phyloP scores from a whole-genome alignment of 305 asterid genomes.

The Solanum hybrid region DNA sequence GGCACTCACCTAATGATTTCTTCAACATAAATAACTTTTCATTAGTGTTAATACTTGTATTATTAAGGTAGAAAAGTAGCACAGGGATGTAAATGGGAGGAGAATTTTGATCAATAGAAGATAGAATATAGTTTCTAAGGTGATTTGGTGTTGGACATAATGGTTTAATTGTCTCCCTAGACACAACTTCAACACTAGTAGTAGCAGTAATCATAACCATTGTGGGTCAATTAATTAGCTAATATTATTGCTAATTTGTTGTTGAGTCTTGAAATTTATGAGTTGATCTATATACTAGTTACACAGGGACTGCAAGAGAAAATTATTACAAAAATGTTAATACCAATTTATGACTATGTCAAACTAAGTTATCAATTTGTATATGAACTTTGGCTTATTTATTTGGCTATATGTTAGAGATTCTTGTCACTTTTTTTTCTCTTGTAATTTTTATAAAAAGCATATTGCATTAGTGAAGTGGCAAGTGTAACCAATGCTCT shows the following conservation, averaged over 20 bases:
- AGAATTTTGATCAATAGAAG: not conserved
- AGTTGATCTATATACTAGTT: not conserved
- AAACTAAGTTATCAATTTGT: not conserved
- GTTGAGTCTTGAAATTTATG: not conserved
- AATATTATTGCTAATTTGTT: not conserved
- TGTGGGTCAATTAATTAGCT: not conserved
- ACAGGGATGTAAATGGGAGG: conserved; percentile 5
- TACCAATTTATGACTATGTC: not conserved
- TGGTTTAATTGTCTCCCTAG: not conserved
- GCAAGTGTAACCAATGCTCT: not conserved
- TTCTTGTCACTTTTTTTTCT: not conserved
- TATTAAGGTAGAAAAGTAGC: not conserved
- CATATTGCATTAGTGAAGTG: not conserved
- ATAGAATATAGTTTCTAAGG: not conserved
- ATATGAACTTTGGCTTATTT: not conserved
- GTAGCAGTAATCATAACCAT: not conserved
- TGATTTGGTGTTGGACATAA: not conserved
- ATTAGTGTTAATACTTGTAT: not conserved
- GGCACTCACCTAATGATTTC: not conserved
- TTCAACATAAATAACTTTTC: not conserved
- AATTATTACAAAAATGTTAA: not conserved
- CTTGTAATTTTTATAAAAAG: not conserved
- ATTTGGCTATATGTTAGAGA: not conserved
- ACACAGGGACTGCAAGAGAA: not conserved
- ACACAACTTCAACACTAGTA: not conserved